Evolutionary conservation across 2,329 filamentous ascomycete genomes (phyloP).

Genomic region (Ophiocordyceps robertsii): DNA sequence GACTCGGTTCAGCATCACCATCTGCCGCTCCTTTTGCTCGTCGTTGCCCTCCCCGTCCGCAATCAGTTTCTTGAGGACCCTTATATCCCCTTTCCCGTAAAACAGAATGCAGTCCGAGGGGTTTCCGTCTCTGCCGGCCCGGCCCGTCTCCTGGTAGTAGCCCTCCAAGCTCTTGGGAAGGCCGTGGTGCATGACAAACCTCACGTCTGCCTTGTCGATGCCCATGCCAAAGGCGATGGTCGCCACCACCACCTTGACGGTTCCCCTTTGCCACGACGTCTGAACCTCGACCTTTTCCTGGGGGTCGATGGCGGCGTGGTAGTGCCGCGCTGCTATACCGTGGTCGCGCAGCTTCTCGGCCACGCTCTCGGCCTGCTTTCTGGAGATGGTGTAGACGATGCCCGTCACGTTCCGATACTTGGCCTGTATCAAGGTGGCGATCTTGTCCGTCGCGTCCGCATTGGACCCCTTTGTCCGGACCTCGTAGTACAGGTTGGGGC

Average conservation of each 20-base stretch:
- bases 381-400: slow-evolving; percentile 86
- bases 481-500: slow-evolving; percentile 88
- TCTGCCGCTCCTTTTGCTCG: slow-evolving; percentile 74
- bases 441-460: slow-evolving; percentile 26
- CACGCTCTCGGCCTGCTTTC: slow-evolving; percentile 69
- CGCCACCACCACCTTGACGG: slow-evolving; percentile 80
- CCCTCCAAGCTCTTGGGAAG: slow-evolving; percentile 93
- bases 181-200: slow-evolving; percentile 88
- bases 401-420: slow-evolving; percentile 63
- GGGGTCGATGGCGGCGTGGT: slow-evolving; percentile 67
- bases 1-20: slow-evolving; percentile 73
- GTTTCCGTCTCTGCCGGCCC: slow-evolving; percentile 83
- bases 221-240: slow-evolving; percentile 99
- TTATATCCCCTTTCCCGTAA: slow-evolving; percentile 69
- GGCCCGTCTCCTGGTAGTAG: slow-evolving; percentile 96
- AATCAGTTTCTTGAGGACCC: slow-evolving; percentile 67
- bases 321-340: slow-evolving; percentile 65
- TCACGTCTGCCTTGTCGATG: slow-evolving; percentile 95
- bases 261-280: slow-evolving; percentile 67
- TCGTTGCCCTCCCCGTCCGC: slow-evolving; percentile 60
- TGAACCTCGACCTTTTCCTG: slow-evolving; percentile 60
- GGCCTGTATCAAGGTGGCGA: slow-evolving; percentile 53
- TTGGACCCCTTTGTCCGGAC: slow-evolving; percentile 59
- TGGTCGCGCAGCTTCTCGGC: slow-evolving; percentile 53
- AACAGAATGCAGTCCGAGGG: slow-evolving; percentile 82